These are phyloP conservation scores for Microcos paniculata DNA, from an alignment of 345 rosid genomes.

Conservation along the genomic window DNA sequence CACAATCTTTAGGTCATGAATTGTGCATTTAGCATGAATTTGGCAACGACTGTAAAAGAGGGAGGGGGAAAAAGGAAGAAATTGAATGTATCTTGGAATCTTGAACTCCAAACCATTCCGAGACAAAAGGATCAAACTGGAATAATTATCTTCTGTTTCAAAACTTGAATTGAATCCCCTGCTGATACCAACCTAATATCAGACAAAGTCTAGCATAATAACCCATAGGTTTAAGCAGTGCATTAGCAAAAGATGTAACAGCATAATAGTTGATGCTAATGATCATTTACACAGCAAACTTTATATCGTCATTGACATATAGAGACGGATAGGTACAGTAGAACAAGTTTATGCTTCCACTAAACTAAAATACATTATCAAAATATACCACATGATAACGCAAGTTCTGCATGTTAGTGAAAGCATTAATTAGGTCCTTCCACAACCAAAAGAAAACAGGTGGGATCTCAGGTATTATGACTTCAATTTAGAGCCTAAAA, in stretches of 20 bases:
- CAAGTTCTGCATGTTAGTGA: neutral
- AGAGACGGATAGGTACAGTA: neutral
- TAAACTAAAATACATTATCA: neutral
- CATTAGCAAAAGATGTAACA: neutral
- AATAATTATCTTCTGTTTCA: neutral
- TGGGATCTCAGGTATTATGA: neutral
- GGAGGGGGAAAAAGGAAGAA: too few relatives aligned
- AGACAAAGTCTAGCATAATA: neutral
- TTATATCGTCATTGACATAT: neutral
- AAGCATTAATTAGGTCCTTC: neutral
- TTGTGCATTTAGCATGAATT: too few relatives aligned
- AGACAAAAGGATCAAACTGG: neutral
- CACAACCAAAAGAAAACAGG: neutral
- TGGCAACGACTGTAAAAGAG: neutral
- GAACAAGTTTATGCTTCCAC: neutral
- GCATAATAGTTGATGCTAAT: neutral
- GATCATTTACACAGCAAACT: constrained; percentile 1
- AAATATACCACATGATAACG: neutral
- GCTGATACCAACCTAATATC: neutral
- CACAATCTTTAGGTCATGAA: too few relatives aligned
- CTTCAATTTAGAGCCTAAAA: constrained; percentile 14
- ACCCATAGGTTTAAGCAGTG: neutral
- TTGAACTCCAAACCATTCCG: neutral
- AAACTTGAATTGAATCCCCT: neutral
- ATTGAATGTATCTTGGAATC: neutral